Base-by-base conservation (phyloP, 2,329 filamentous ascomycete genomes). In the Fusarium brachygibbosum region DNA sequence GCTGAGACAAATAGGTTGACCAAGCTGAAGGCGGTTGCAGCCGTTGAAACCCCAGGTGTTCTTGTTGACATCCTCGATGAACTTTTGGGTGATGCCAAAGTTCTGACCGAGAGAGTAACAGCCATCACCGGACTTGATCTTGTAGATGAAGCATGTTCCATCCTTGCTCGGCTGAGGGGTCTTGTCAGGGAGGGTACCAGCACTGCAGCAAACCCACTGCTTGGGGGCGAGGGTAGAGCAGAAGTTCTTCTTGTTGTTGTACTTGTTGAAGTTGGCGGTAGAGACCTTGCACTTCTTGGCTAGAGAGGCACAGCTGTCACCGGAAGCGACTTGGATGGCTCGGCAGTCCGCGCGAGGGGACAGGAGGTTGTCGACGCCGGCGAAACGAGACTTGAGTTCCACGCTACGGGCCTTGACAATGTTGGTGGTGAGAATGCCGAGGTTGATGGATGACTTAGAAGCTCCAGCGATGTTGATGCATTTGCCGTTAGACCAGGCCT, bases 251-350 rank as follows among this genome's bases (percentile, higher is more conserved):
- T 55, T 54, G 2, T 54, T 53, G 63, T 85, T 84, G 66, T 77
- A 82, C 52, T 79, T 77, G 17, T 66, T 76, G 45, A 84, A 80
- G 42, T 84, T 74, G 13, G 68, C 49, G 3, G 67, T 63, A 0
- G 78, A 77, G 16, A 85, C 80, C 6, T 79, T 77, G 54, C 82
- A 85, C 37, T 74, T 72, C 7, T 67, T 51, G 0, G 81, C 81
- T 0, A 85, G 70, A 0, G 76, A 62, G 0, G 59, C 73, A 42
- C 83, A 84, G 42, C 73, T 68, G 51, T 84, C 80, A 2, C 79
- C 79, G 0, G 72, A 69, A 2, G 70, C 67, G 12, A 82, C 80
- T 34, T 80, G 71, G 7, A 61, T 74, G 0, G 72, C 57, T n/a
- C 34, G 64, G 52, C 72, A 74, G 14, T 74, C 71, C 0, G 72